A percentile compares a stretch with the other conserved stretches of the same genome.
Evolutionary conservation across 192 early-diverging fungal species (phyloP).

Genomic region (Irineochytrium annulatum): DNA sequence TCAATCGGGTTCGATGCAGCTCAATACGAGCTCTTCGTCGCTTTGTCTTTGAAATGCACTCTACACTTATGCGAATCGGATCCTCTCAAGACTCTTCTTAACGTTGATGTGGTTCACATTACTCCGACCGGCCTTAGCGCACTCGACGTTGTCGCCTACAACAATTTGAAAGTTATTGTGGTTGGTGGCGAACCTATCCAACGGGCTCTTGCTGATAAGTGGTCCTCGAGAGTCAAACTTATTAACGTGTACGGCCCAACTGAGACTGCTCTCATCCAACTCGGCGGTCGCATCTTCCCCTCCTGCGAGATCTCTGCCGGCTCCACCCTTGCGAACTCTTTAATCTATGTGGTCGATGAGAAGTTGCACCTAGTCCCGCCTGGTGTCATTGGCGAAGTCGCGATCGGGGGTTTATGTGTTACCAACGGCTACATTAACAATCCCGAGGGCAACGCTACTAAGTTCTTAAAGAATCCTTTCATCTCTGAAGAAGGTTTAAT

Average conservation of each 20-base stretch:
- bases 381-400: conserved; percentile 40
- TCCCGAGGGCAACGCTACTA: conserved; percentile 26
- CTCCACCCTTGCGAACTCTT: conserved; percentile 14
- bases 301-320: conserved; percentile 22
- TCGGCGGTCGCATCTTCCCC: not conserved
- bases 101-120: conserved; percentile 13
- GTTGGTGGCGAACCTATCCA: conserved; percentile 16
- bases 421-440: conserved; percentile 39
- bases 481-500: conserved; percentile 14
- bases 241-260: conserved; percentile 30
- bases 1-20: conserved; percentile 29
- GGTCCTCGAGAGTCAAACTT: conserved; percentile 16
- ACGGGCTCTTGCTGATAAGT: conserved; percentile 20
- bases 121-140: conserved; percentile 28
- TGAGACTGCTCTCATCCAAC: conserved; percentile 17
- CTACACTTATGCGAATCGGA: conserved; percentile 30
- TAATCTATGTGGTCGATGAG: conserved; percentile 29
- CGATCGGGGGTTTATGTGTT: conserved; percentile 40
- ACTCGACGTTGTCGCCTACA: conserved; percentile 18
- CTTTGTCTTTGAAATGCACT: conserved; percentile 12
- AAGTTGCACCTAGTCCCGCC: conserved; percentile 23
- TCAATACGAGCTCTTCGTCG: conserved; percentile 22
- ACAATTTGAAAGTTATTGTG: conserved; percentile 28
- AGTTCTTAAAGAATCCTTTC: conserved; percentile 31
- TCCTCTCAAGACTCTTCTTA: conserved; percentile 14